These are phyloP conservation scores for Sugiyamaella mastotermitis DNA, from an alignment of 805 yeast species.

Conservation along the genomic window DNA sequence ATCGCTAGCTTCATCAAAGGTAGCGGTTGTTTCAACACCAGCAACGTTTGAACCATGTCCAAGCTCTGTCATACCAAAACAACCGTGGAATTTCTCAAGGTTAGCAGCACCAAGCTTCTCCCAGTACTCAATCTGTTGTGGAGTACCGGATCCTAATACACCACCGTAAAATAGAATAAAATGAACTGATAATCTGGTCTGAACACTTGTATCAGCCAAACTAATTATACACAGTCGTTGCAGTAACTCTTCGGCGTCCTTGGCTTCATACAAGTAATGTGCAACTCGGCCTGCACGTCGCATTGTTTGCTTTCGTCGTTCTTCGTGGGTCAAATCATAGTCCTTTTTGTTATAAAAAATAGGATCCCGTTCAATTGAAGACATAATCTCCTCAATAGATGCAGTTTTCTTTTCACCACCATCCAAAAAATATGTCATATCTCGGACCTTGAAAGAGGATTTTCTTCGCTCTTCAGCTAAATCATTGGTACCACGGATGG, in stretches of 20 bases:
- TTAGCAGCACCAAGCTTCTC: constrained; percentile 35
- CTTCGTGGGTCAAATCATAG: constrained; percentile 41
- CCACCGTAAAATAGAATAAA: constrained; percentile 76
- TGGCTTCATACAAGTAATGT: constrained; percentile 6
- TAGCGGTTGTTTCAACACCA: constrained; percentile 83
- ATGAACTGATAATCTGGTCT: constrained; percentile 82
- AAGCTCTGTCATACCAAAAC: constrained; percentile 87
- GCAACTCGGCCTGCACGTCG: constrained; percentile 25
- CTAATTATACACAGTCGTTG: constrained; percentile 24
- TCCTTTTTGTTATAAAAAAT: constrained; percentile 37
- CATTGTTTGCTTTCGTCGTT: constrained; percentile 33
- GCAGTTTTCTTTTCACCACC: constrained; percentile 37
- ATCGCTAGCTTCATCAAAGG: constrained; percentile 59
- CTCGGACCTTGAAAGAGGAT: constrained; percentile 32
- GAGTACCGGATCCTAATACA: constrained; percentile 80
- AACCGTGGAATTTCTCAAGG: constrained; percentile 50
- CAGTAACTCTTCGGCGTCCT: constrained; percentile 20
- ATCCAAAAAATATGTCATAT: constrained; percentile 38
- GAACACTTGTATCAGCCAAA: constrained; percentile 61
- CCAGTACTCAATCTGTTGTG: constrained; percentile 80
- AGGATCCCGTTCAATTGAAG: constrained; percentile 50
- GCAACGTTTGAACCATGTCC: constrained; percentile 94
- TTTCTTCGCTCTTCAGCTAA: constrained; percentile 35
- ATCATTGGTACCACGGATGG: no score
- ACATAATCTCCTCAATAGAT: constrained; percentile 32